Evolutionary conservation across 441 rosid genomes (phyloP), one percentile per base, ranked within the genome.

Genomic region (Euphorbia schlechtendalii): DNA sequence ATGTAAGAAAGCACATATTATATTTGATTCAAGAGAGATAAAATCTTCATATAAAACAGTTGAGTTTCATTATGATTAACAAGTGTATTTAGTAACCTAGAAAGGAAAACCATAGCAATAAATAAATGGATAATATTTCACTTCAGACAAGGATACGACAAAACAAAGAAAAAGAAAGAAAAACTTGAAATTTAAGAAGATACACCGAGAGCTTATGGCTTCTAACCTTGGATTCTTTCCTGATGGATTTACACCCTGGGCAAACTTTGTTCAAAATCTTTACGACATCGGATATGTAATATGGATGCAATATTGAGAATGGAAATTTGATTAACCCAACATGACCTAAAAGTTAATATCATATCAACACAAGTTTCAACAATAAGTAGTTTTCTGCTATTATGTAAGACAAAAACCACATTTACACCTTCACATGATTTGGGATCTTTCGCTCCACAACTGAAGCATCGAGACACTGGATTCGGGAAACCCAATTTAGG

Each of bases 401-500:
- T 36, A 36, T 27, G 30, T 21, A 2, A 21, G 11, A 24, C 1
- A 34, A 62, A 51, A 53, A 54, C 13, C 24, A 7, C 68, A 63
- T 41, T n/a, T 41, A 63, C 56, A 94, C 98, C 99, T 87, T 95
- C 97, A 67, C 99, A 91, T 9, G 53, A 41, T 76, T 81, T 86
- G 32, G 76, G 49, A 67, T 79, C 78, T 71, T 75, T 74, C 64
- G 94, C 78, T 8, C 92, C 94, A 71, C 97, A 95, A 22, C 87
- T 76, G 65, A 73, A 64, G 80, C 99, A 95, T 63, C 74, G 65
- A 58, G 58, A 51, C 36, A 88, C 68, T 5, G 80, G 85, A 75
- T 91, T 95, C 3, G 99, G 99, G 20, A 95, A 80, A 10, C 99
- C 99, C 73, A 95, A 65, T 66, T 74, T 77, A 32, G 90, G 70